Evolutionary conservation across 2,329 filamentous ascomycete species (phyloP).

Genomic region (Hawksworthiomyces lignivorus): DNA sequence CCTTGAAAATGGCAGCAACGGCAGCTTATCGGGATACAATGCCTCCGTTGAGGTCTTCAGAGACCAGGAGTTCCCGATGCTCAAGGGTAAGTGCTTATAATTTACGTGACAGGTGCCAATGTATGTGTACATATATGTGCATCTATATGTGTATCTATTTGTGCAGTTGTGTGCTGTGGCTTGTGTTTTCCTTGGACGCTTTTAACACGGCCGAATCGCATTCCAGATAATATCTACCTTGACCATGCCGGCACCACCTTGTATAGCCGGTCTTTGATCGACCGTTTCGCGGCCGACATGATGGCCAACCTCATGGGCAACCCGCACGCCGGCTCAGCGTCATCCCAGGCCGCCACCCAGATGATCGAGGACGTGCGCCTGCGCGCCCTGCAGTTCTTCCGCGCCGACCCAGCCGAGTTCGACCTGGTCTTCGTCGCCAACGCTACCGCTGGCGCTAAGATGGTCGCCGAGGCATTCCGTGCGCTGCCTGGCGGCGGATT

Average conservation of each 20-base stretch:
- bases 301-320: slow-evolving; percentile 77
- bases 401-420: slow-evolving; percentile 71
- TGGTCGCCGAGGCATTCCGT: slow-evolving; percentile 72
- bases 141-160: neutral
- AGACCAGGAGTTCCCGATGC: slow-evolving; percentile 59
- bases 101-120: too few species aligned
- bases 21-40: slow-evolving; percentile 42
- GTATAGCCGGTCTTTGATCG: slow-evolving; percentile 72
- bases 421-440: slow-evolving; percentile 90
- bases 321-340: slow-evolving; percentile 77
- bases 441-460: slow-evolving; percentile 82
- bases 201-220: too few species aligned
- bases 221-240: slow-evolving; percentile 67
- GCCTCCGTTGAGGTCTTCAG: slow-evolving; percentile 50
- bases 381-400: slow-evolving; percentile 66
- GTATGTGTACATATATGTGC: too few species aligned
- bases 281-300: slow-evolving; percentile 72
- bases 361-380: slow-evolving; percentile 71
- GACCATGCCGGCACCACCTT: slow-evolving; percentile 94
- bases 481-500: slow-evolving; percentile 62
- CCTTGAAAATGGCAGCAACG: neutral
- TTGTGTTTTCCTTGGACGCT: too few species aligned
- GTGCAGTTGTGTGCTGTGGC: slow-evolving; percentile 11
- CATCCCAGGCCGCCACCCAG: slow-evolving; percentile 68
- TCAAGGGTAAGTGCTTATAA: slow-evolving; percentile 52